Base-by-base conservation (phyloP, 441 rosid species). In the Biscutella auriculata region DNA sequence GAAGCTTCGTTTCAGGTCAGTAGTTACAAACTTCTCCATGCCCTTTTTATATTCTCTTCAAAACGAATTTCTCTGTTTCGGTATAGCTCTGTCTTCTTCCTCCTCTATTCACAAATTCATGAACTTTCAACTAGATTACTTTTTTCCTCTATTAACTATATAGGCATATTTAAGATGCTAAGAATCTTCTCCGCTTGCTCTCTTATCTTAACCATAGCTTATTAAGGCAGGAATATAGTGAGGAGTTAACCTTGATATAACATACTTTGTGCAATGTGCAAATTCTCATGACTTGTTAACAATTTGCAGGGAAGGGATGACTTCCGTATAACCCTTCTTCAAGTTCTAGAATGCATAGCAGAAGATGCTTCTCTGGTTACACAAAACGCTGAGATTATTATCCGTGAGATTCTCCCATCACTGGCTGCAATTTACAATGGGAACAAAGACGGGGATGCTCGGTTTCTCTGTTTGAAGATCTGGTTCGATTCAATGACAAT, bases 381-480 rank as follows among this genome's bases (percentile, higher is more conserved):
- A 41, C 77, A 66, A 70, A 80, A 76, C 73, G 73, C 79, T 9
- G 73, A 79, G 43, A 70, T 80, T 45, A 80, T 86, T 39, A 77
- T 75, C 53, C 63, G 56, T 32, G 87, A 77, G 35, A 87, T 88
- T 61, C 95, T 93, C 40, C 98, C 97, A 2, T 82, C 95, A 70
- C 70, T 93, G 34, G 78, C 84, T 44, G 65, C 53, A 65, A 79
- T 93, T 9, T 93, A 93, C 76, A 88, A 74, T 73, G 96, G 97
- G 54, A 88, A 85, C 75, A 88, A 79, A 73, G 97, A 93, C 52
- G 98, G 89, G 11, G 87, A 84, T 71, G 97, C 97, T 71, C 81
- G 97, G 66, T 93, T 84, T 74, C 68, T 88, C 69, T 93, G 97
- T 79, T 82, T 93, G 54, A 93, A 93, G 72, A 83, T 93, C 69